Evolutionary conservation across 805 yeast genomes (phyloP).

Genomic region (Saccharomyces mikatae): DNA sequence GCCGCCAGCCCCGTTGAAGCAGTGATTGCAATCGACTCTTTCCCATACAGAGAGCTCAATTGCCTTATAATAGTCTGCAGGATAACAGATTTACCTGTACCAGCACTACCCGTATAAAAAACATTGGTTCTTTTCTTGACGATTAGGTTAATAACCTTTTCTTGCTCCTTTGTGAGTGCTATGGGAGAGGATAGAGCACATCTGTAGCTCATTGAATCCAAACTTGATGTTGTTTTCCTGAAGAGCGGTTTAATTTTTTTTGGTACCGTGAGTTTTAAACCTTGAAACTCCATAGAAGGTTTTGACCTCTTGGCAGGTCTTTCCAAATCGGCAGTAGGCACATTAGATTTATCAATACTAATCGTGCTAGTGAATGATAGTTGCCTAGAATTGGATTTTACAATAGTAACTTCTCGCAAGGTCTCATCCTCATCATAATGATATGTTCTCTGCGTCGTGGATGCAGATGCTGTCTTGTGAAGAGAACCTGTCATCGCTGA

Average conservation of each 20-base stretch:
- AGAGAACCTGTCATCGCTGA: background rate
- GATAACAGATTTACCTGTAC: slow-evolving; percentile 78
- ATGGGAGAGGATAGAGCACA: background rate
- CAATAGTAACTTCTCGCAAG: slow-evolving; percentile 7
- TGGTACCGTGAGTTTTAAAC: slow-evolving; percentile 11
- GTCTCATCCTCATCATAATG: slow-evolving; percentile 1
- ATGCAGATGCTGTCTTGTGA: background rate
- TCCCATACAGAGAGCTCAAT: slow-evolving; percentile 37
- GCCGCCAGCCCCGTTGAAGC: slow-evolving; percentile 98
- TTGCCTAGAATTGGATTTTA: slow-evolving; percentile 10
- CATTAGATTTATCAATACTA: background rate
- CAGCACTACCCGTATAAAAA: slow-evolving; percentile 79
- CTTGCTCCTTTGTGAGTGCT: slow-evolving; percentile 42
- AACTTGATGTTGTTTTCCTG: slow-evolving; percentile 1
- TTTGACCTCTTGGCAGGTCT: slow-evolving; percentile 8
- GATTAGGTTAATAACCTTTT: slow-evolving; percentile 43
- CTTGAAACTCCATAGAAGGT: slow-evolving; percentile 12
- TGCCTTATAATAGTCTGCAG: slow-evolving; percentile 53
- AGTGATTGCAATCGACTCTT: slow-evolving; percentile 65
- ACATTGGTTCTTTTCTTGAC: slow-evolving; percentile 45
- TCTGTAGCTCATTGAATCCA: background rate
- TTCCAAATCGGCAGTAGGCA: background rate
- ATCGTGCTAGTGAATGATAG: slow-evolving; percentile 10
- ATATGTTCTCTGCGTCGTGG: slow-evolving; percentile 1
- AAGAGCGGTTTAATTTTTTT: slow-evolving; percentile 15